A percentile compares a stretch with the other conserved stretches of the same genome.
Conservation (phyloP, 2,329 filamentous ascomycete genomes). For the Leptosphaerulina australis region DNA sequence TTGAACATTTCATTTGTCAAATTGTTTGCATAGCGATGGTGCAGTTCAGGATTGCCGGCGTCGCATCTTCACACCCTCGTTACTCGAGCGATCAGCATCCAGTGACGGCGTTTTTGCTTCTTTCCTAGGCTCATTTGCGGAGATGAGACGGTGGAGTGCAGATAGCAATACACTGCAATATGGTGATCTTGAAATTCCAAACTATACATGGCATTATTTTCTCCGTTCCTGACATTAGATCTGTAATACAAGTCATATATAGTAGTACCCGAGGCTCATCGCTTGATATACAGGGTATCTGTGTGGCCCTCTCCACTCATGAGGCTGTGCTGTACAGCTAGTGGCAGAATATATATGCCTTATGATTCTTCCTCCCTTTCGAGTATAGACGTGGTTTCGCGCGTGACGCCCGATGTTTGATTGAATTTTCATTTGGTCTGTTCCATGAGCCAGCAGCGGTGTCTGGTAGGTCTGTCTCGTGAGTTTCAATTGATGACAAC, state of each 20-base stretch:
- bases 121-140: background rate
- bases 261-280: no score
- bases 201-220: no score
- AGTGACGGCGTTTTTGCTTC: background rate
- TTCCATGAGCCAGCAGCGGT: background rate
- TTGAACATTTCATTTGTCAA: constrained; percentile 2
- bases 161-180: background rate
- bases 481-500: constrained; percentile 29
- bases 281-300: background rate
- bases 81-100: background rate
- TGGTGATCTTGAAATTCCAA: no score
- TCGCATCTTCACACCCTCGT: constrained; percentile 11
- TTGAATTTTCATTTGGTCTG: background rate
- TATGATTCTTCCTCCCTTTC: background rate
- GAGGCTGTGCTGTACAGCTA: background rate
- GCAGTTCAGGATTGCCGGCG: constrained; percentile 7
- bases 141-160: background rate
- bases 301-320: background rate
- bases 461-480: background rate
- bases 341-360: background rate
- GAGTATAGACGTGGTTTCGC: background rate
- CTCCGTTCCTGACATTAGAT: background rate
- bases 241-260: background rate
- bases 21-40: constrained; percentile 27
- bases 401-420: background rate